These are phyloP conservation scores for Curvularia sp. DNA, from an alignment of 2,329 filamentous ascomycete genomes.

Conservation along the genomic window DNA sequence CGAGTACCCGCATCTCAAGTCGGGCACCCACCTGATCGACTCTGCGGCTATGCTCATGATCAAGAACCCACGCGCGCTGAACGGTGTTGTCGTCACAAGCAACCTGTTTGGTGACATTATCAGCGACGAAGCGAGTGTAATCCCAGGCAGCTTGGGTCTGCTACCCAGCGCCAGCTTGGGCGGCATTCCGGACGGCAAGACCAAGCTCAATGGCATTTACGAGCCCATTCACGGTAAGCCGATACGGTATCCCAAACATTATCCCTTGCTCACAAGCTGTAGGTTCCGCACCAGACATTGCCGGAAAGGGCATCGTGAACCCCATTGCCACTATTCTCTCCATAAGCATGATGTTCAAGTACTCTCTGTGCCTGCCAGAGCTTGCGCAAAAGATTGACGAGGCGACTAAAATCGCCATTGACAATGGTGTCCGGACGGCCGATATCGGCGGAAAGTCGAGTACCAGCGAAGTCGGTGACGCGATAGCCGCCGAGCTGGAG, in stretches of 20 bases:
- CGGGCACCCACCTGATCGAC: slow-evolving; percentile 92
- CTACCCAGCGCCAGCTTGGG: slow-evolving; percentile 87
- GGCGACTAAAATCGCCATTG: slow-evolving; percentile 80
- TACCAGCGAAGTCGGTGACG: slow-evolving; percentile 83
- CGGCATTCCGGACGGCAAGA: slow-evolving; percentile 84
- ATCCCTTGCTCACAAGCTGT: slow-evolving; percentile 19
- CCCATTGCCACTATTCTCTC: slow-evolving; percentile 91
- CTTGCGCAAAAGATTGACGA: slow-evolving; percentile 82
- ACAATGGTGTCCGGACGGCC: slow-evolving; percentile 77
- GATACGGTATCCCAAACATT: neutral
- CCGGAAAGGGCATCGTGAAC: slow-evolving; percentile 89
- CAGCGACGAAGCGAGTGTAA: slow-evolving; percentile 91
- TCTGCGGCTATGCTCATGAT: slow-evolving; percentile 97
- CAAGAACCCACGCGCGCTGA: slow-evolving; percentile 86
- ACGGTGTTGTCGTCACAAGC: slow-evolving; percentile 89
- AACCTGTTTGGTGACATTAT: slow-evolving; percentile 98
- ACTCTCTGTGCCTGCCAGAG: slow-evolving; percentile 80
- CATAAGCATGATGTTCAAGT: slow-evolving; percentile 93
- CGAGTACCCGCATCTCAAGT: slow-evolving; percentile 86
- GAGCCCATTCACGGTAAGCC: slow-evolving; percentile 90
- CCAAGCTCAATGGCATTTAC: slow-evolving; percentile 90
- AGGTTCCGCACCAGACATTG: slow-evolving; percentile 93
- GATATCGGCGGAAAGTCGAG: slow-evolving; percentile 81
- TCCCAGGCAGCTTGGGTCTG: slow-evolving; percentile 87
- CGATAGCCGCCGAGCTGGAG: slow-evolving; percentile 75